phyloP scores from a whole-genome alignment of 129 eudicot genomes.

The Escallonia rubra region DNA sequence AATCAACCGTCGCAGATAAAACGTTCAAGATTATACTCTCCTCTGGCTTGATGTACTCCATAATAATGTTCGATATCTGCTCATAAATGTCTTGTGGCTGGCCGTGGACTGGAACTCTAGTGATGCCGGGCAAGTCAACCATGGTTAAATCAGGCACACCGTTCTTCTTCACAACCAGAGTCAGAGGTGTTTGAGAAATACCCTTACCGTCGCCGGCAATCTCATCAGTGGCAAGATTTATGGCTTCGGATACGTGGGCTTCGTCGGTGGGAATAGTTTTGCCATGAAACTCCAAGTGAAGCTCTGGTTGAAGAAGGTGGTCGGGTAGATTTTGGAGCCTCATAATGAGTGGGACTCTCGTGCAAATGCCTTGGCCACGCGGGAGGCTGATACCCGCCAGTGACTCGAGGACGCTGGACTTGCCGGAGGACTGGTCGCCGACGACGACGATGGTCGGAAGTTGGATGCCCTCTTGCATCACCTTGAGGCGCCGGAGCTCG shows the following conservation, averaged over 20 bases:
- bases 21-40: neutral
- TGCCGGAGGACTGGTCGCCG: constrained; percentile 30
- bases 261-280: constrained; percentile 7
- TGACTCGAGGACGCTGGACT: constrained; percentile 30
- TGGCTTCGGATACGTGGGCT: constrained; percentile 8
- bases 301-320: constrained; percentile 2
- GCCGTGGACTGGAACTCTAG: constrained; percentile 20
- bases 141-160: constrained; percentile 25
- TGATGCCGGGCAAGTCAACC: constrained; percentile 30
- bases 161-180: constrained; percentile 17
- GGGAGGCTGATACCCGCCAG: constrained; percentile 29
- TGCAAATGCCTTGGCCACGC: constrained; percentile 21
- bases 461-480: constrained; percentile 41
- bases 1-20: neutral
- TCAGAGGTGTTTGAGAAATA: constrained; percentile 17
- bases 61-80: constrained; percentile 14
- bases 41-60: constrained; percentile 16
- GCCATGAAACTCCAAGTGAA: constrained; percentile 11
- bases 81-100: constrained; percentile 27
- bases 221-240: constrained; percentile 7
- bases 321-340: constrained; percentile 18
- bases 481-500: constrained; percentile 35
- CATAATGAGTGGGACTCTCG: constrained; percentile 30
- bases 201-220: constrained; percentile 16
- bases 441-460: constrained; percentile 33